A percentile compares a stretch with the other conserved stretches of the same genome.
These are phyloP conservation scores for Obelidium mucronatum DNA, from an alignment of 192 early-diverging fungal genomes.

Conservation along the genomic window DNA sequence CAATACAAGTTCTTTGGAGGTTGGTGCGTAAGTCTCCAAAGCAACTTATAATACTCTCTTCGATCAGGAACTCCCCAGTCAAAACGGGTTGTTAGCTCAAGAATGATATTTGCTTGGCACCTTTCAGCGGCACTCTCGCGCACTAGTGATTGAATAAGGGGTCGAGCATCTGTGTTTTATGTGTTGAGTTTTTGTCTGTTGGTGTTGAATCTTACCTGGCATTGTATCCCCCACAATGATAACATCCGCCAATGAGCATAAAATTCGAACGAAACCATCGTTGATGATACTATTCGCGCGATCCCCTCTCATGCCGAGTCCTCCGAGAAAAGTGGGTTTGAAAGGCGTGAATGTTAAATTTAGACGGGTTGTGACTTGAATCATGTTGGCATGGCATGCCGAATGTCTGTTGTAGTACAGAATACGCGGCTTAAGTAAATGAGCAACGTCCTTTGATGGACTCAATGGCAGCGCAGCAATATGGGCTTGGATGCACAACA, in stretches of 20 bases:
- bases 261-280: conserved; percentile 16
- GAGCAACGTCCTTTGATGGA: no score
- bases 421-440: conserved; percentile 22
- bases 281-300: conserved; percentile 25
- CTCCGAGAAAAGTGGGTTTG: conserved; percentile 30
- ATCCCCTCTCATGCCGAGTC: conserved; percentile 30
- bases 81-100: conserved; percentile 28
- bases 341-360: conserved; percentile 27
- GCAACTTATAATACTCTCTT: conserved; percentile 19
- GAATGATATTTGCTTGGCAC: conserved; percentile 30
- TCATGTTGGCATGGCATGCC: conserved; percentile 33
- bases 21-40: conserved; percentile 14
- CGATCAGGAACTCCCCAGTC: conserved; percentile 32
- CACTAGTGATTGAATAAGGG: conserved; percentile 23
- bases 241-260: conserved; percentile 24
- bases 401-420: conserved; percentile 36
- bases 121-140: neutral
- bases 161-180: conserved; percentile 19
- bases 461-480: no score
- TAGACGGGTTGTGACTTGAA: conserved; percentile 23
- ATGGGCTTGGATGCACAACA: no score
- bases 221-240: conserved; percentile 39
- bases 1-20: conserved; percentile 28
- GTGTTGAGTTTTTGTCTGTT: neutral
- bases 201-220: conserved; percentile 18